These are phyloP conservation scores for Eucalyptus pauciflora DNA, from an alignment of 345 rosid species.

Conservation along the genomic window DNA sequence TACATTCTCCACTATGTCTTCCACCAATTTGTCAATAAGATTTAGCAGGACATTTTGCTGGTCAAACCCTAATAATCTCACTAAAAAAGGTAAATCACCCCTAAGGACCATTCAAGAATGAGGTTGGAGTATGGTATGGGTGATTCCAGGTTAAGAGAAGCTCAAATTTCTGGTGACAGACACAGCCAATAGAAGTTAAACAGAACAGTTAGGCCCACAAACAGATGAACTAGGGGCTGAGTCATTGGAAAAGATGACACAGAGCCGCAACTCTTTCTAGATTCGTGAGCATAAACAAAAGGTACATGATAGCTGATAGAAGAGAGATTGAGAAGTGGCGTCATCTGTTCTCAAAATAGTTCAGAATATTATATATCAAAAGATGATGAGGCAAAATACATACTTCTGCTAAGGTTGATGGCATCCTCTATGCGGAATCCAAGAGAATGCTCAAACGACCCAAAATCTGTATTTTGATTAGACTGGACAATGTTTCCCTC, in stretches of 20 bases:
- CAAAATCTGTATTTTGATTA: conserved; percentile 35
- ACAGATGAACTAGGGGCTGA: background rate
- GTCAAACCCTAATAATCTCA: background rate
- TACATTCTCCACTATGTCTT: background rate
- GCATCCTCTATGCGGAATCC: conserved; percentile 44
- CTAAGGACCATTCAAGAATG: background rate
- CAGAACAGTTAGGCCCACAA: background rate
- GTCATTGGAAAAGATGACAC: background rate
- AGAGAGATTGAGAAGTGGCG: background rate
- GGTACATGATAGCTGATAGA: background rate
- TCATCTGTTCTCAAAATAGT: background rate
- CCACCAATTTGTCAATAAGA: background rate
- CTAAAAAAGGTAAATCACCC: background rate
- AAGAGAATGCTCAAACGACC: conserved; percentile 32
- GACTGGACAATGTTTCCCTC: conserved; percentile 21
- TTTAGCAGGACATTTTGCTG: background rate
- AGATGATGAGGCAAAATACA: background rate
- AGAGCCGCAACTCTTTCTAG: background rate
- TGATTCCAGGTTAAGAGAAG: background rate
- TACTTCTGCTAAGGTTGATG: conserved; percentile 42
- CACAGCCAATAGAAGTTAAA: background rate
- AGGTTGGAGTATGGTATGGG: background rate
- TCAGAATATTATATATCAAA: background rate
- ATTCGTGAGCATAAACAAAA: background rate
- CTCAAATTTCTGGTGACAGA: background rate